Percentiles rank a stretch among this genome's conserved stretches.
Evolutionary conservation across 23 red algal genomes (phyloP).

Genomic region (Gracilaria gracilis): DNA sequence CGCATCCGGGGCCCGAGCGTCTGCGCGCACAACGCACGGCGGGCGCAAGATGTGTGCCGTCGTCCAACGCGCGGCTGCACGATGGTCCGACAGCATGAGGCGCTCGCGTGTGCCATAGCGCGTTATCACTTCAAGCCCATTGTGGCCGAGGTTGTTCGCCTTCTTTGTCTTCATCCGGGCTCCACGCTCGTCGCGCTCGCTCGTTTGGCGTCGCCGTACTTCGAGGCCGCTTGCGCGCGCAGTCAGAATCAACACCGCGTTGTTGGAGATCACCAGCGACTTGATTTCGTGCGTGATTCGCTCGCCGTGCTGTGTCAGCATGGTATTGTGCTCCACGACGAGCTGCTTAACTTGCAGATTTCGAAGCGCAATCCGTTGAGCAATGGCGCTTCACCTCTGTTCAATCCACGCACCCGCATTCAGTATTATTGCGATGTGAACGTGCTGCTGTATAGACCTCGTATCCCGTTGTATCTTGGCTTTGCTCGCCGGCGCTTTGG

Average conservation of each 20-base stretch:
- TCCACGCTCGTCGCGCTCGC: conserved; percentile 23
- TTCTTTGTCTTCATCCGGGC: conserved; percentile 46
- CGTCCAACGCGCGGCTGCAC: neutral
- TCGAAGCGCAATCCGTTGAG: neutral
- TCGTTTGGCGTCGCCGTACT: neutral
- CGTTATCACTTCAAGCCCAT: conserved; percentile 56
- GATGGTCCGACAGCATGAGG: conserved; percentile 43
- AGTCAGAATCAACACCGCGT: neutral
- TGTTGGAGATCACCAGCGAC: neutral
- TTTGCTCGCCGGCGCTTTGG: conserved; percentile 46
- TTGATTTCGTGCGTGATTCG: conserved; percentile 26
- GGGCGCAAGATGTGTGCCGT: neutral
- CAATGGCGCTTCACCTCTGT: neutral
- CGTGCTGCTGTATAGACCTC: conserved; percentile 31
- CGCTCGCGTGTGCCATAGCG: conserved; percentile 62
- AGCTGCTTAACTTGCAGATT: neutral
- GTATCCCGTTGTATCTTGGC: conserved; percentile 62
- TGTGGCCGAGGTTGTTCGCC: conserved; percentile 40
- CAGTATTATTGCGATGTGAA: conserved; percentile 31
- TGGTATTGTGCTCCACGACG: conserved; percentile 28
- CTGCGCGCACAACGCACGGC: neutral
- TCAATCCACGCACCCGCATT: neutral
- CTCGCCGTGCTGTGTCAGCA: conserved; percentile 61
- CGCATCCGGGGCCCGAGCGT: neutral
- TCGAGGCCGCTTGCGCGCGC: conserved; percentile 14